Evolutionary conservation across 345 rosid species (phyloP).

Genomic region (Pseudoturritis turrita): DNA sequence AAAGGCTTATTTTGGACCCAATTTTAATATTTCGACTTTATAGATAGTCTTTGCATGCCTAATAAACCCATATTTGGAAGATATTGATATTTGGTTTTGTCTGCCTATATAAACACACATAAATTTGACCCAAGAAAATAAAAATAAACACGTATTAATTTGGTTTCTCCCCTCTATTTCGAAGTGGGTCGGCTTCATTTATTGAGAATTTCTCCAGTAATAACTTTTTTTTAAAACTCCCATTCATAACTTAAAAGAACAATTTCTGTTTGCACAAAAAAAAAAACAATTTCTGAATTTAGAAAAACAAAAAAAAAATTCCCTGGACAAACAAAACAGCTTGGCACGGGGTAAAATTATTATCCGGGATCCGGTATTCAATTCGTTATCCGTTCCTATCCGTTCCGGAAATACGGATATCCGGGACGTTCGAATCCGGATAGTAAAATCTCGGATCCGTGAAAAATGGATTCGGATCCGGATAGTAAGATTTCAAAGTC

Average conservation of each 20-base stretch:
- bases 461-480: too few relatives aligned
- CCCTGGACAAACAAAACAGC: not conserved
- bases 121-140: not conserved
- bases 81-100: slow-evolving; percentile 18
- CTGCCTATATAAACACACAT: slow-evolving; percentile 7
- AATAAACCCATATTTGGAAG: slow-evolving; percentile 13
- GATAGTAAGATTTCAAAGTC: too few relatives aligned
- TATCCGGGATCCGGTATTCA: too few relatives aligned
- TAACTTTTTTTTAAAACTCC: too few relatives aligned
- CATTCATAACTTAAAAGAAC: not conserved
- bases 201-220: slow-evolving; percentile 1
- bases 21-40: not conserved
- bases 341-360: too few relatives aligned
- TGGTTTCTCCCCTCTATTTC: not conserved
- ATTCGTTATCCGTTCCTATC: too few relatives aligned
- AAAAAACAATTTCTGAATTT: not conserved
- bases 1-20: slow-evolving; percentile 27
- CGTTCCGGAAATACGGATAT: too few relatives aligned
- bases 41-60: not conserved
- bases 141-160: not conserved
- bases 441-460: too few relatives aligned
- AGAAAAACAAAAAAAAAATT: not conserved
- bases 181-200: not conserved
- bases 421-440: too few relatives aligned
- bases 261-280: too few relatives aligned